These are phyloP conservation scores for Exophiala xenobiotica DNA, from an alignment of 2,329 filamentous ascomycete species.

Conservation along the genomic window DNA sequence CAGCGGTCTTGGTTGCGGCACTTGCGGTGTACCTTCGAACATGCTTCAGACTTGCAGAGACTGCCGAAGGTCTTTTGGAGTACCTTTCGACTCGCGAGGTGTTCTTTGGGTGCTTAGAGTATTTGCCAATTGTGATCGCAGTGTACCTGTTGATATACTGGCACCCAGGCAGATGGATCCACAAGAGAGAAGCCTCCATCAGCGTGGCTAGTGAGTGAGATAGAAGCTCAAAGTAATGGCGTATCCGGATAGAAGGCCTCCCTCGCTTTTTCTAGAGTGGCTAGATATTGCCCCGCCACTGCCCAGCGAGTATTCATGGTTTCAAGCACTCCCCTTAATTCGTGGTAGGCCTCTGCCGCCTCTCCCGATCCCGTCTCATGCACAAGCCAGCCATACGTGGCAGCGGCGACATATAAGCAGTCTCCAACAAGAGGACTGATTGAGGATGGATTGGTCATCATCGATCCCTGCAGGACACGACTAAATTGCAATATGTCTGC, in stretches of 20 bases:
- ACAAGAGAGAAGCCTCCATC: too few relatives aligned
- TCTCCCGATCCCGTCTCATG: constrained; percentile 34
- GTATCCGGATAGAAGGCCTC: constrained; percentile 20
- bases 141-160: constrained; percentile 47
- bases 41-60: constrained; percentile 56
- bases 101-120: constrained; percentile 56
- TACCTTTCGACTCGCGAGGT: constrained; percentile 51
- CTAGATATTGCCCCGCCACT: constrained; percentile 30
- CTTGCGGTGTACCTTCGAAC: constrained; percentile 55
- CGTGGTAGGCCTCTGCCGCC: constrained; percentile 20
- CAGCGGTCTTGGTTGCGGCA: constrained; percentile 46
- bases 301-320: constrained; percentile 28
- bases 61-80: constrained; percentile 49
- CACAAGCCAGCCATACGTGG: constrained; percentile 37
- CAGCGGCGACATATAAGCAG: constrained; percentile 37
- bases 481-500: constrained; percentile 26
- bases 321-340: constrained; percentile 23
- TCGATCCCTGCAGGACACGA: constrained; percentile 13
- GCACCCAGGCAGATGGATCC: constrained; percentile 45
- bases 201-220: too few relatives aligned
- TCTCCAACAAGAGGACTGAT: constrained; percentile 33
- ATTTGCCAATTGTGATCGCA: constrained; percentile 54
- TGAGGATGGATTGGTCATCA: constrained; percentile 19
- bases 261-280: constrained; percentile 25
- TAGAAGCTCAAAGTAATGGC: too few relatives aligned